Evolutionary conservation across 805 yeast genomes (phyloP), one percentile per base, ranked within the genome.

Genomic region (Zygosaccharomyces rouxii): DNA sequence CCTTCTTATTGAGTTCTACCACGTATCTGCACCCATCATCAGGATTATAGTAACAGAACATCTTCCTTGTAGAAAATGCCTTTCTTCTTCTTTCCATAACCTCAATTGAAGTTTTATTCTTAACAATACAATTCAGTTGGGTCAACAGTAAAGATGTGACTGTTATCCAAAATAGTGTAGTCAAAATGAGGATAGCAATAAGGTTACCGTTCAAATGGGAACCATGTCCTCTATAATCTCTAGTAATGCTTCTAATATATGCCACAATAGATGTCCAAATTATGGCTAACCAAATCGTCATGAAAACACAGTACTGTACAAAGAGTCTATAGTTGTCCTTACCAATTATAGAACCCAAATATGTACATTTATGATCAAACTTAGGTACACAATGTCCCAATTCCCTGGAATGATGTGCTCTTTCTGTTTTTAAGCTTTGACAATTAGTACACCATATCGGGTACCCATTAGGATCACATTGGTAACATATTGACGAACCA

Each of bases 331-430:
- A 80, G 65, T 92, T 90, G 33, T 69, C 63, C 50, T 77, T 76
- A 0, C 96, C 97, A 38, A 90, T 78, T 4, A 80, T 78, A 0
- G 75, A 63, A 1, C 95, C 95, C 0, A 92, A 66, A 84, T 88
- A 89, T 0, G 80, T 60, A 62, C 98, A 90, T 58, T 75, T 84
- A 63, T 90, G 98, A 66, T 90, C 98, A 72, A 86, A 84, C 49
- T 76, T 73, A 0, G 86, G 80, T 0, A 89, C 80, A 60, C 95
- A 88, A 21, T 66, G 59, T 2, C 73, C 75, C 45, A 69, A 44
- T 42, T 76, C 72, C 3, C 77, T 71, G 35, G 89, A 83, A 60
- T 87, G 97, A 55, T 81, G 92, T 0, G 86, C 64, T 44, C 97
- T 71, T 22, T 79, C 76, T 1, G 83, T 73, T 59, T 86, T 88